These are phyloP conservation scores for Coemansia asiatica DNA, from an alignment of 192 early-diverging fungal genomes.

Conservation along the genomic window DNA sequence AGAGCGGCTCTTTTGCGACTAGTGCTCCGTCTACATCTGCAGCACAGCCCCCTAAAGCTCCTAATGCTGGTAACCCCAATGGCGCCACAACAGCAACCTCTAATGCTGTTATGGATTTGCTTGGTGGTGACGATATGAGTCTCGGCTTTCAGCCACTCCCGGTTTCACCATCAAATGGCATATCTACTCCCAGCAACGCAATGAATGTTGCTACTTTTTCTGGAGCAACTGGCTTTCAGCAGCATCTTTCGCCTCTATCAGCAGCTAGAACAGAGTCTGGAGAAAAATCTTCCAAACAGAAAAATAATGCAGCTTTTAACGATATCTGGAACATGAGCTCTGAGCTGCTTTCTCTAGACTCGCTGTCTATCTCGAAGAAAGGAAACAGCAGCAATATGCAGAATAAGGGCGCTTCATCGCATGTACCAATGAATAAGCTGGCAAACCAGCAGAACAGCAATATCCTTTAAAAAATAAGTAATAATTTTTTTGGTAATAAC, in stretches of 20 bases:
- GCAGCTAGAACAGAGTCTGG: slow-evolving; percentile 6
- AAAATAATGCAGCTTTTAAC: slow-evolving; percentile 28
- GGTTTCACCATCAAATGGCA: slow-evolving; percentile 13
- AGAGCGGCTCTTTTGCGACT: slow-evolving; percentile 19
- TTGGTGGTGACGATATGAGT: slow-evolving; percentile 26
- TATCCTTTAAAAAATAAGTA: slow-evolving; percentile 9
- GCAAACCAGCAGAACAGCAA: slow-evolving; percentile 20
- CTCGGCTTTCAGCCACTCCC: slow-evolving; percentile 31
- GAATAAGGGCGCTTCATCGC: slow-evolving; percentile 9
- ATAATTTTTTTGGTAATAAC: background rate
- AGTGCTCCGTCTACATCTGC: slow-evolving; percentile 1
- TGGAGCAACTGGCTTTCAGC: background rate
- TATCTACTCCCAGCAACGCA: background rate
- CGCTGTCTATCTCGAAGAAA: slow-evolving; percentile 62
- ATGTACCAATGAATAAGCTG: slow-evolving; percentile 50
- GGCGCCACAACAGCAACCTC: slow-evolving; percentile 11
- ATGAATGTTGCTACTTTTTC: background rate
- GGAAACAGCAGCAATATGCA: slow-evolving; percentile 13
- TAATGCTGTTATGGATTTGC: slow-evolving; percentile 21
- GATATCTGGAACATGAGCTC: slow-evolving; percentile 74
- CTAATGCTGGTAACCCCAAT: background rate
- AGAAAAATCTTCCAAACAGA: slow-evolving; percentile 15
- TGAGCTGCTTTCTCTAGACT: slow-evolving; percentile 68
- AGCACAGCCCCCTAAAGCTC: slow-evolving; percentile 15
- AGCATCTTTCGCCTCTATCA: slow-evolving; percentile 9